These are phyloP conservation scores for Tremella mesenterica DNA, from an alignment of 768 basidiomycete genomes.

Conservation along the genomic window DNA sequence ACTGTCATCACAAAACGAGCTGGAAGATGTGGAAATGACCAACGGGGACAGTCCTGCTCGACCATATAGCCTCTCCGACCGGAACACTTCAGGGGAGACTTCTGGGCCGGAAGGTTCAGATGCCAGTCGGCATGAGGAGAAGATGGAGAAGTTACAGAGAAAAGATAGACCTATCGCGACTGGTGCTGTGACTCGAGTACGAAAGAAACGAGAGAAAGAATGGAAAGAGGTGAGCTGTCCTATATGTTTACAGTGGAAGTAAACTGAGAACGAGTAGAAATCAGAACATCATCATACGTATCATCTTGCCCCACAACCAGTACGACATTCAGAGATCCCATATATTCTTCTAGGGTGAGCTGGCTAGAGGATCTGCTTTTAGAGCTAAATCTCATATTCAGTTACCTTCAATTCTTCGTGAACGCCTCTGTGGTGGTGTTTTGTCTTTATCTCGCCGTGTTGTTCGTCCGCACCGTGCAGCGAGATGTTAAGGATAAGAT, in stretches of 20 bases:
- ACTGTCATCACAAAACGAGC: neutral
- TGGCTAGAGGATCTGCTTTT: neutral
- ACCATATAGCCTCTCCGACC: too few relatives aligned
- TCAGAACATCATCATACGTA: slow-evolving; percentile 34
- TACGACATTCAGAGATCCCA: slow-evolving; percentile 49
- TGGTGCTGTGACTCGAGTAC: slow-evolving; percentile 21
- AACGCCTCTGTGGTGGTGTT: slow-evolving; percentile 74
- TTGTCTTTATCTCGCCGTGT: slow-evolving; percentile 72
- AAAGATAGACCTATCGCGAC: slow-evolving; percentile 21
- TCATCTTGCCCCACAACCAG: slow-evolving; percentile 29
- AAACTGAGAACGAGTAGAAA: neutral
- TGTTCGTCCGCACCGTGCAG: slow-evolving; percentile 82
- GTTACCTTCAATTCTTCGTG: slow-evolving; percentile 91
- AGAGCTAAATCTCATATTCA: slow-evolving; percentile 35
- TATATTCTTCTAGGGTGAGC: slow-evolving; percentile 78
- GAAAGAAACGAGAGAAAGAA: slow-evolving; percentile 24
- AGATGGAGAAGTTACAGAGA: too few relatives aligned
- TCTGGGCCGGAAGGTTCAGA: slow-evolving; percentile 5
- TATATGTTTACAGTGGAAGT: slow-evolving; percentile 1
- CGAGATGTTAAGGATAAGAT: slow-evolving; percentile 81
- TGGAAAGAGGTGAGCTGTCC: slow-evolving; percentile 5
- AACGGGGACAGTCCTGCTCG: slow-evolving; percentile 14
- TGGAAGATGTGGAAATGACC: slow-evolving; percentile 30
- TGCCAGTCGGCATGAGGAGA: neutral
- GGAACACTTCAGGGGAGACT: neutral